Evolutionary conservation across 2,329 filamentous ascomycete genomes (phyloP), one percentile per base, ranked within the genome.

Genomic region (Xylariales sp.): DNA sequence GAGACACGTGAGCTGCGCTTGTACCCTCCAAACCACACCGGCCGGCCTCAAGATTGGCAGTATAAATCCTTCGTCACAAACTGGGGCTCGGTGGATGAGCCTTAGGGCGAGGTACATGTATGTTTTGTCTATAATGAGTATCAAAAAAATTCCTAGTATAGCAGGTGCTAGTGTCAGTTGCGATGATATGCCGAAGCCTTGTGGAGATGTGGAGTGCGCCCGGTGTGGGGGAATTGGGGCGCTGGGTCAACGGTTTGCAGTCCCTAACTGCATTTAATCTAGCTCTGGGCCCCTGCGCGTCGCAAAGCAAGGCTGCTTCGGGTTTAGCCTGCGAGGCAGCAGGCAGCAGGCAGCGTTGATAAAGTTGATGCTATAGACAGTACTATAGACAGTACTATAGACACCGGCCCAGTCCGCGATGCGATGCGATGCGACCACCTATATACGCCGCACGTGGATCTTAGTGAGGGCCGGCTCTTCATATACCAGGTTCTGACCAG

Each of bases 241-340:
- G 8, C 43, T 18, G 41, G 6, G 18, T 9, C 1, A 5, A 10
- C 5, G 3, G 23, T 57, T 45, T 34, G 3, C 8, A 46, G 28
- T 39, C 7, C 3, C 16, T 58, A 48, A 48, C 55, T 58, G 18
- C 28, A 46, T 46, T 41, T 2, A 45, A 49, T 45, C 14, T 46
- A 41, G 18, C 18, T 28, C 48, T n/a, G 36, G 18, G 8, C 34
- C 6, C 6, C 49, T 61, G 48, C 43, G 54, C 28, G 18, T 60
- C 65, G 62, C 62, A 65, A 70, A 60, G 53, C 36, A 23, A 36
- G 49, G 52, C 62, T 43, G 4, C 18, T 63, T 65, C 43, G 2
- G 62, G 68, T 61, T 34, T 70, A 70, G 68, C 46, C 59, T 70
- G 56, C 65, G 62, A 68, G 58, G 32, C 23, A 23, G 23, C 23